Conservation (phyloP, 129 eudicot species). For the Ambrosia artemisiifolia region DNA sequence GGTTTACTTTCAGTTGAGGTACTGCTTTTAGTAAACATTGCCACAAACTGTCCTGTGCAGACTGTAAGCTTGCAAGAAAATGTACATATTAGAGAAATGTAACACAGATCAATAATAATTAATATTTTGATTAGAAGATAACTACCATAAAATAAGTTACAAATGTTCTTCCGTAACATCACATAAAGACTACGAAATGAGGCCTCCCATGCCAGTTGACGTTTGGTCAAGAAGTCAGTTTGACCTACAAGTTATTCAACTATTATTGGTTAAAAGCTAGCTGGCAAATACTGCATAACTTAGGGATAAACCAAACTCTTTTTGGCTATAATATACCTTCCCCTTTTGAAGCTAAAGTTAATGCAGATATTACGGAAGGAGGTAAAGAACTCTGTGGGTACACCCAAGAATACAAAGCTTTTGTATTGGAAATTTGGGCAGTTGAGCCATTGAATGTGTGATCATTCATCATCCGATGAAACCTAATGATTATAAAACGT, state of each 20-base stretch:
- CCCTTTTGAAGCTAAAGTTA: constrained; percentile 48
- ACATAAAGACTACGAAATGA: constrained; percentile 87
- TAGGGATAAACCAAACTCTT: neutral
- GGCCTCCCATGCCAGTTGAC: constrained; percentile 84
- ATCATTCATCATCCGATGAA: constrained; percentile 68
- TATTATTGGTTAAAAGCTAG: neutral
- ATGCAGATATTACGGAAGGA: constrained; percentile 68
- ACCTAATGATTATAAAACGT: constrained; percentile 45
- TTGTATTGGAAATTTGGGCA: constrained; percentile 29
- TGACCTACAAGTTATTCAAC: constrained; percentile 41
- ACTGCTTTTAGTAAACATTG: constrained; percentile 58
- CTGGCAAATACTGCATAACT: neutral
- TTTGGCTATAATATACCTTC: constrained; percentile 48
- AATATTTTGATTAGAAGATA: neutral
- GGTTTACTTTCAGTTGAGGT: constrained; percentile 39
- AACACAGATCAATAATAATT: neutral
- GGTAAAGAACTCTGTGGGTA: constrained; percentile 87
- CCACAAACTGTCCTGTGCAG: constrained; percentile 76
- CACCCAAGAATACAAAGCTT: constrained; percentile 74
- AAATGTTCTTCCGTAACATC: constrained; percentile 69
- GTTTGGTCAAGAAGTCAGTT: constrained; percentile 70
- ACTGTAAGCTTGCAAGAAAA: constrained; percentile 45
- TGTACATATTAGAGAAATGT: neutral
- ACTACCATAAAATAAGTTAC: constrained; percentile 82
- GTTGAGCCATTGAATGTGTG: constrained; percentile 37